Base-by-base conservation (phyloP, 2,329 filamentous ascomycete species). In the Microcyclosporella mali region DNA sequence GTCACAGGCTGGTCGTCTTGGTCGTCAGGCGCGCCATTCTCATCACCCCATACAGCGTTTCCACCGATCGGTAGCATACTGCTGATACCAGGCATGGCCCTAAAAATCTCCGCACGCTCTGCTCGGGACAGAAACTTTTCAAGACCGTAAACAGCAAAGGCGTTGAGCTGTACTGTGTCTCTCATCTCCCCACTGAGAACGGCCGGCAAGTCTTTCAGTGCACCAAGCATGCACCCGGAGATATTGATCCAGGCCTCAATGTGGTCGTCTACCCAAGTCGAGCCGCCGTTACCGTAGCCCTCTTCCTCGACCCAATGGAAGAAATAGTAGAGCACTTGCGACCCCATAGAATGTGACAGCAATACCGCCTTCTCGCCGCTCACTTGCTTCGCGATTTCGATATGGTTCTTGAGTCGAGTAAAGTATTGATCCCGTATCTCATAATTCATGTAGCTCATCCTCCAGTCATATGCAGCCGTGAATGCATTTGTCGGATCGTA, bases 191-290 rank as follows among this genome's bases (percentile, higher is more conserved):
- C 92, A 0, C 89, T 95, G 1, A 98, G 72, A 0, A 97, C 78
- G 0, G 92, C 90, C 0, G 92, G 86, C 28, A 97, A 70, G 45
- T 85, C 90, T 68, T 98, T 98, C 45, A 88, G 74, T 2, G 92
- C 88, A 11, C 92, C 92, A 4, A 98, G 81, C 90, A 98, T 95
- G 66, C 90, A 98, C 4, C 92, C 92, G 53, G 85, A 92, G 57
- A 98, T 88, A 63, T 98, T 98, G 70, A 98, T 94, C 89, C 94
- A 98, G 2, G 87, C 85, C 53, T 94, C 92, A 39, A 98, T 74
- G 60, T 95, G 78, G 14, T 76, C 77, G 46, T 98, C 89, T 0
- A 98, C 90, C 92, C 92, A 98, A 40, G 80, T 77, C 29, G 82
- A 74, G 1, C 92, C 90, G 1, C 88, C 90, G 15, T 80, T 79